Evolutionary conservation across 805 yeast species (phyloP).

Genomic region (Cyberlindnera suaveolens): DNA sequence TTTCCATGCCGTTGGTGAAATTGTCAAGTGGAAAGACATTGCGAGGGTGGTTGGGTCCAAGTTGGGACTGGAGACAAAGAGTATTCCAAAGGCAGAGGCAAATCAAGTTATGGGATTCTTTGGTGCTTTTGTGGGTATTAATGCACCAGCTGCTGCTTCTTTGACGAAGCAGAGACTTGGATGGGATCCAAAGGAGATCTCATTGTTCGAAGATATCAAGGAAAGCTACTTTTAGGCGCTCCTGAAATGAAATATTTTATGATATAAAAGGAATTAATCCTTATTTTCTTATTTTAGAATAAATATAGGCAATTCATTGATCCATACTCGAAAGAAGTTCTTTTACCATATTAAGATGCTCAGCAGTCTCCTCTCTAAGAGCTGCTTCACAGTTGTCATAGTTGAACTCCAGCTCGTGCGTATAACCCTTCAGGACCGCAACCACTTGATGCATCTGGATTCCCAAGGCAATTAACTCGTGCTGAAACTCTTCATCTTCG

Average conservation of each 20-base stretch:
- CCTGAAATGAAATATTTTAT: neutral
- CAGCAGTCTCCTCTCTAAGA: constrained; percentile 1
- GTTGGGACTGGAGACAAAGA: constrained; percentile 12
- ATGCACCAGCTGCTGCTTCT: constrained; percentile 15
- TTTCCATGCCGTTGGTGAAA: constrained; percentile 25
- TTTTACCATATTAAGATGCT: constrained; percentile 5
- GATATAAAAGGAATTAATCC: too few species aligned
- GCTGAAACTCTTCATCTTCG: constrained; percentile 15
- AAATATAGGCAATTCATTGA: neutral
- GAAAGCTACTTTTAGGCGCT: constrained; percentile 9
- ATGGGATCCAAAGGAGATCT: constrained; percentile 23
- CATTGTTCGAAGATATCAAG: constrained; percentile 21
- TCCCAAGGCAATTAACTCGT: constrained; percentile 4
- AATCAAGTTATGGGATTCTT: constrained; percentile 9
- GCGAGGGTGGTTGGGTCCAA: constrained; percentile 23
- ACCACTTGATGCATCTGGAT: neutral
- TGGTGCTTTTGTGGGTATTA: constrained; percentile 8
- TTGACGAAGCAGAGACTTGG: constrained; percentile 20
- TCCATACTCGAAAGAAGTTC: constrained; percentile 7
- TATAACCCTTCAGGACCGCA: constrained; percentile 6
- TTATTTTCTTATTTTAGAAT: too few species aligned
- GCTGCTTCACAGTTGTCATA: constrained; percentile 4
- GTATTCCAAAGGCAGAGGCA: constrained; percentile 14
- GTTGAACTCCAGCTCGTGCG: constrained; percentile 10
- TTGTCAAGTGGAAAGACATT: constrained; percentile 21